These are phyloP conservation scores for Amauroascus niger DNA, from an alignment of 2,329 filamentous ascomycete genomes.

Conservation along the genomic window DNA sequence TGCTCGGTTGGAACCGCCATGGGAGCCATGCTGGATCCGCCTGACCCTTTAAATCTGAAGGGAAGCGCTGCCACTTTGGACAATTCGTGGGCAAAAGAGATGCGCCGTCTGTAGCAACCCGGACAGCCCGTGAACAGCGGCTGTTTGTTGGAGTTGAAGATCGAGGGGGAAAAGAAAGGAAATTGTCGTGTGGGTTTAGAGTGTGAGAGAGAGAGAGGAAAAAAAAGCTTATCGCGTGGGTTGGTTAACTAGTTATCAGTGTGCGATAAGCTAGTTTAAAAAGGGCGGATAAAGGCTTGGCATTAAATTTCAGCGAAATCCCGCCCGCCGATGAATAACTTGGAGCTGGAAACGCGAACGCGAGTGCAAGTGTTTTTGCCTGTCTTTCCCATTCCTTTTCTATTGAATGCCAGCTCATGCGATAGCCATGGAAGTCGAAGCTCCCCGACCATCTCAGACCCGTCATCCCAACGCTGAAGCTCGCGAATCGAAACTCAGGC, in stretches of 20 bases:
- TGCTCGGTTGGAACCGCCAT: constrained; percentile 52
- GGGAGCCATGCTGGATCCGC: constrained; percentile 61
- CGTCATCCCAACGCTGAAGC: constrained; percentile 24
- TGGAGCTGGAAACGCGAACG: no score
- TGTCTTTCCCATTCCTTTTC: not conserved
- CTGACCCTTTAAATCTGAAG: constrained; percentile 70
- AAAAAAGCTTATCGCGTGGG: constrained; percentile 12
- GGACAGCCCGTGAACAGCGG: not conserved
- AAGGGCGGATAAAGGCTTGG: constrained; percentile 31
- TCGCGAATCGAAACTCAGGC: constrained; percentile 32
- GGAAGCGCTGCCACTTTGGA: constrained; percentile 45
- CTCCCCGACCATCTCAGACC: constrained; percentile 21
- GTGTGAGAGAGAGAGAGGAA: no score
- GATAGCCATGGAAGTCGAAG: constrained; percentile 19
- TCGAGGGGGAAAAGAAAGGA: not conserved
- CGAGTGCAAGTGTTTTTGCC: not conserved
- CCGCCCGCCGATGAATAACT: not conserved
- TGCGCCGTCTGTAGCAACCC: not conserved
- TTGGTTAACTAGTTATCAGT: not conserved
- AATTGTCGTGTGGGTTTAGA: constrained; percentile 11
- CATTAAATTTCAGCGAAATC: constrained; percentile 29
- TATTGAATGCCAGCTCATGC: not conserved
- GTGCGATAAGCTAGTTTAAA: constrained; percentile 12
- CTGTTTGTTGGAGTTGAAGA: not conserved
- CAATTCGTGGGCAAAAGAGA: no score